phyloP scores from a whole-genome alignment of 768 basidiomycete species.

The Leucocoprinus sp. region DNA sequence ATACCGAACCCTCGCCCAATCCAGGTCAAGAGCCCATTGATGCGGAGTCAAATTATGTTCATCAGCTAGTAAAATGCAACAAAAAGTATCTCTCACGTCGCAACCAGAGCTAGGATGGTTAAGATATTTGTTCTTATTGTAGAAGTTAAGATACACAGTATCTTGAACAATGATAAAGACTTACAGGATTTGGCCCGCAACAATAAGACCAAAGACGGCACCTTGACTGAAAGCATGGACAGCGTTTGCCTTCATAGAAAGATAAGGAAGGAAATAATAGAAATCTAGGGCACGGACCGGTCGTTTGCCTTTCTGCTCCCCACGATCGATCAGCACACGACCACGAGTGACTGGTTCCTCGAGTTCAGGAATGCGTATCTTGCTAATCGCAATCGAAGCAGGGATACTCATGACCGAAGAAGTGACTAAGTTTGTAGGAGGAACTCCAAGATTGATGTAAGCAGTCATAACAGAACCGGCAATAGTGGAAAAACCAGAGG shows the following conservation, averaged over 20 bases:
- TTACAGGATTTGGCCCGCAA: slow-evolving; percentile 83
- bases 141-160: not conserved
- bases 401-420: slow-evolving; percentile 95
- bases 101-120: slow-evolving; percentile 77
- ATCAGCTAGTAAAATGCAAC: not conserved
- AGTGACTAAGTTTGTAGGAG: slow-evolving; percentile 72
- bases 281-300: slow-evolving; percentile 33
- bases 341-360: slow-evolving; percentile 87
- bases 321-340: slow-evolving; percentile 71
- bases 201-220: slow-evolving; percentile 75
- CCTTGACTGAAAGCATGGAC: slow-evolving; percentile 87
- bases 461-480: slow-evolving; percentile 84
- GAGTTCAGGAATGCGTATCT: slow-evolving; percentile 75
- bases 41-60: slow-evolving; percentile 21
- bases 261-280: not conserved
- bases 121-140: slow-evolving; percentile 65
- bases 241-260: slow-evolving; percentile 48
- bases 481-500: slow-evolving; percentile 89
- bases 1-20: slow-evolving; percentile 83
- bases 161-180: slow-evolving; percentile 15
- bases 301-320: slow-evolving; percentile 39
- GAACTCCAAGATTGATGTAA: slow-evolving; percentile 74
- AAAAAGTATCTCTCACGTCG: slow-evolving; percentile 29
- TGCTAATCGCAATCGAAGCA: slow-evolving; percentile 87
- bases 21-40: slow-evolving; percentile 86